phyloP scores from a whole-genome alignment of 139 green algal species.

The Yamagishiella unicocca region DNA sequence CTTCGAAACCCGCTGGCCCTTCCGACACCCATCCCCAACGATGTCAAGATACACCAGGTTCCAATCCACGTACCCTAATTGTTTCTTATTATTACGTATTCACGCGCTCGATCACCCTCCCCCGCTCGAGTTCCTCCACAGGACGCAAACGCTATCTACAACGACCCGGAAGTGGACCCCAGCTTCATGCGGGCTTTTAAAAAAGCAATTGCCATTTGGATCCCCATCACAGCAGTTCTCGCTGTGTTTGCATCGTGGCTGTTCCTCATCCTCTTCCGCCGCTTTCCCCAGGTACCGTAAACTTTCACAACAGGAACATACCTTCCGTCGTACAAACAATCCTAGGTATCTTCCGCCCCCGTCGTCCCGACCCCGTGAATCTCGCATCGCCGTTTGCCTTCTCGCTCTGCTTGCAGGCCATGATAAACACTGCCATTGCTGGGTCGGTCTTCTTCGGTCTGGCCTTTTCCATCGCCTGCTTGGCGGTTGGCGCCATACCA shows the following conservation, averaged over 20 bases:
- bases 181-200: constrained; percentile 9
- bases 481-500: no score
- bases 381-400: no score
- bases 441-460: no score
- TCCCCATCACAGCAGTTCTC: background rate
- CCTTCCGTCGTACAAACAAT: no score
- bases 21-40: no score
- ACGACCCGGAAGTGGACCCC: background rate
- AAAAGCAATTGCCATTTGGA: background rate
- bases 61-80: background rate
- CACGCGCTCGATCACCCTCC: background rate
- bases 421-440: no score
- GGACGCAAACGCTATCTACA: background rate
- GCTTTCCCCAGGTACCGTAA: background rate
- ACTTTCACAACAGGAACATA: no score
- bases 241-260: background rate
- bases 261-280: background rate
- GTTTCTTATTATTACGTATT: background rate
- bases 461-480: no score
- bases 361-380: no score
- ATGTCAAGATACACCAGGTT: background rate
- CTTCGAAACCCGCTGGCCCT: no score
- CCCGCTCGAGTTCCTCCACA: background rate
- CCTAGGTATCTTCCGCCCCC: no score
- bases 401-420: no score